Evolutionary conservation across 371 early-diverging fungal species (phyloP).

Genomic region (Saksenaea vasiformis): DNA sequence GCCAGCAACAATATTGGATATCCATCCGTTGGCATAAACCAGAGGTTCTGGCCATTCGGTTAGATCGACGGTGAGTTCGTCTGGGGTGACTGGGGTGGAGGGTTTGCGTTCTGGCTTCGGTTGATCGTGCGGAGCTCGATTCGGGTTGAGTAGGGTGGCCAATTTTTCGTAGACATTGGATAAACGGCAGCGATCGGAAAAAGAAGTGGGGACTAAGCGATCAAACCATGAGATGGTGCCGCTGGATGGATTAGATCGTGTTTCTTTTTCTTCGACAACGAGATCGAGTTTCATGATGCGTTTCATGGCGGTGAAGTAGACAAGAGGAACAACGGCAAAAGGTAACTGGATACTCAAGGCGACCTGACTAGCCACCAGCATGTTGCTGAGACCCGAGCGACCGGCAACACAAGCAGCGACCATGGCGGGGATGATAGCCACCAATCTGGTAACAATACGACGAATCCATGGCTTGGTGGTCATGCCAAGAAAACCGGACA

Average conservation of each 20-base stretch:
- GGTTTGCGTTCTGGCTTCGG: slow-evolving; percentile 9
- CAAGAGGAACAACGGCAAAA: slow-evolving; percentile 79
- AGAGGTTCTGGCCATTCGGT: slow-evolving; percentile 28
- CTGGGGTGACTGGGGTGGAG: not conserved
- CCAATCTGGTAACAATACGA: slow-evolving; percentile 65
- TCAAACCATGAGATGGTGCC: slow-evolving; percentile 5
- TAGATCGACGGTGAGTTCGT: slow-evolving; percentile 6
- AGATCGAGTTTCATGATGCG: slow-evolving; percentile 51
- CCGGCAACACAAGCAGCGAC: slow-evolving; percentile 68
- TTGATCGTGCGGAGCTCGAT: not conserved
- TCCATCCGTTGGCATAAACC: slow-evolving; percentile 29
- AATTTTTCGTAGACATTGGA: not conserved
- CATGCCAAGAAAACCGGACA: slow-evolving; percentile 80
- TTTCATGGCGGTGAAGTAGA: slow-evolving; percentile 65
- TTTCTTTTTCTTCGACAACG: slow-evolving; percentile 20
- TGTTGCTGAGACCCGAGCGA: slow-evolving; percentile 59
- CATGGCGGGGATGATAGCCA: slow-evolving; percentile 81
- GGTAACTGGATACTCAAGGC: slow-evolving; percentile 78
- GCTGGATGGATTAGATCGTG: slow-evolving; percentile 10
- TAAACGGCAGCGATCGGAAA: not conserved
- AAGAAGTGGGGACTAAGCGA: not conserved
- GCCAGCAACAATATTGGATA: slow-evolving; percentile 44
- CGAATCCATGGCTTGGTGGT: slow-evolving; percentile 73
- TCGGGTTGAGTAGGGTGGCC: slow-evolving; percentile 1
- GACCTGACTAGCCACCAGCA: slow-evolving; percentile 79